phyloP scores from a whole-genome alignment of 148 eudicot genomes.

The Dysphania ambrosioides region DNA sequence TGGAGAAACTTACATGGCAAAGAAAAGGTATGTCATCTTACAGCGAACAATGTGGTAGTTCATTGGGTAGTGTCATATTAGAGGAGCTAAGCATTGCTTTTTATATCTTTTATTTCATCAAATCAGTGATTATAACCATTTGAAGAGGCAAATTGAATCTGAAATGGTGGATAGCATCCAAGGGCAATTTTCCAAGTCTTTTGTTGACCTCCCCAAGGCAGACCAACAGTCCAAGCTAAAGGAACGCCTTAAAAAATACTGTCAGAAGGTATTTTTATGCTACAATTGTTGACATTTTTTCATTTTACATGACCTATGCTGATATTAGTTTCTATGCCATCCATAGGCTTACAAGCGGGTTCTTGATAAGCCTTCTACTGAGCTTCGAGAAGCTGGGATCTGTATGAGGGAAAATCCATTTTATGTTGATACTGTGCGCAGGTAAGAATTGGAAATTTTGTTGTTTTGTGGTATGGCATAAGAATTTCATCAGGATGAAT shows the following conservation, averaged over 20 bases:
- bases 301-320: background rate
- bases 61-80: conserved; percentile 14
- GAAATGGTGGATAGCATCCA: conserved; percentile 60
- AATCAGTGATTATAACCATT: conserved; percentile 84
- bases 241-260: conserved; percentile 86
- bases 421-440: conserved; percentile 97
- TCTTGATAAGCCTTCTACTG: conserved; percentile 83
- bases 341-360: conserved; percentile 88
- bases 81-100: conserved; percentile 10
- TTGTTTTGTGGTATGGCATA: background rate
- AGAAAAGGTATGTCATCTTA: conserved; percentile 63
- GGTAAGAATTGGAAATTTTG: conserved; percentile 39
- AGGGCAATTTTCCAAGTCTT: conserved; percentile 62
- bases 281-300: conserved; percentile 10
- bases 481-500: background rate
- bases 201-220: conserved; percentile 85
- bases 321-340: conserved; percentile 8
- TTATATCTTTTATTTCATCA: conserved; percentile 17
- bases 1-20: conserved; percentile 92
- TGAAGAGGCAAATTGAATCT: conserved; percentile 97
- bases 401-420: conserved; percentile 99
- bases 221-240: conserved; percentile 85
- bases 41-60: conserved; percentile 17
- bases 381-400: conserved; percentile 92
- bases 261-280: conserved; percentile 69